Conservation (phyloP, 164 flowering plant species). For the Vitis amurensis region DNA sequence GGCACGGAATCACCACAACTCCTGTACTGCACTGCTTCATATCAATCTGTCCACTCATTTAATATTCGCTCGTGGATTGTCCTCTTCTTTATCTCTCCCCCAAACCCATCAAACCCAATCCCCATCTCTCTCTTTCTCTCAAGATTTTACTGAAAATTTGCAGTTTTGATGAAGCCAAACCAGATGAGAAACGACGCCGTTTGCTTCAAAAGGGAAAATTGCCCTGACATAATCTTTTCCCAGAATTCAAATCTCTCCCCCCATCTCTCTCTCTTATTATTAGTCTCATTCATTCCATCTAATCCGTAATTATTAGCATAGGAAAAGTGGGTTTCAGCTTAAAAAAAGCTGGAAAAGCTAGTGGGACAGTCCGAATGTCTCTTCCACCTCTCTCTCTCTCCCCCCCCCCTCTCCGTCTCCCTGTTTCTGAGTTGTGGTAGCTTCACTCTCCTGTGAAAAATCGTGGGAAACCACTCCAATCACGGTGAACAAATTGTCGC, state of each 20-base stretch:
- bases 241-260: too few relatives aligned
- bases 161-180: too few relatives aligned
- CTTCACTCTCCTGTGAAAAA: neutral
- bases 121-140: neutral
- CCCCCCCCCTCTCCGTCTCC: conserved; percentile 9
- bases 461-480: conserved; percentile 7
- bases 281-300: conserved; percentile 29
- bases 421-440: neutral
- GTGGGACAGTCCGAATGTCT: conserved; percentile 55
- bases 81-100: conserved; percentile 7
- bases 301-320: conserved; percentile 27
- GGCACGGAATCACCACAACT: conserved; percentile 28
- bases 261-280: conserved; percentile 15
- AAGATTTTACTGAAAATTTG: too few relatives aligned
- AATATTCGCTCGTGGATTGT: conserved; percentile 27
- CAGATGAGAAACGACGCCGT: too few relatives aligned
- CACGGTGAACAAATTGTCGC: conserved; percentile 5
- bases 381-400: conserved; percentile 11
- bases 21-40: conserved; percentile 12
- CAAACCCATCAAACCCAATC: neutral
- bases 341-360: conserved; percentile 36
- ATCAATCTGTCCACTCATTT: conserved; percentile 37
- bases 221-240: neutral
- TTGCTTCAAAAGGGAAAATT: neutral
- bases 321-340: conserved; percentile 4